Percentiles rank a stretch among this genome's conserved stretches.
Evolutionary conservation across 163 green algal genomes (phyloP).

Genomic region (Volvox carteri): DNA sequence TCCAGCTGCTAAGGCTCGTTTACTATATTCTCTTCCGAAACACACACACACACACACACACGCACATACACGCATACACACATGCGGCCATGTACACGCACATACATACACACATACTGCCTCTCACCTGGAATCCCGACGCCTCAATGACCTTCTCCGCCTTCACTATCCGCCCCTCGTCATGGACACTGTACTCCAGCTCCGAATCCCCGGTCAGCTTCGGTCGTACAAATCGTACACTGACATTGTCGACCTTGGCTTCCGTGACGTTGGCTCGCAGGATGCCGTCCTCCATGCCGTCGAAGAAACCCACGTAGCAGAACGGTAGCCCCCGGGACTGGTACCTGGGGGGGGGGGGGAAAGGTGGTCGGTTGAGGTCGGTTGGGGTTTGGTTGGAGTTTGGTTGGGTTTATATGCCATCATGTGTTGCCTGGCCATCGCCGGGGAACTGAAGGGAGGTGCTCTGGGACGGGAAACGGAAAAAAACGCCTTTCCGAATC

Average conservation of each 20-base stretch:
- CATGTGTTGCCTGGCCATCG: too few species aligned
- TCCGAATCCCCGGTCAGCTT: constrained; percentile 58
- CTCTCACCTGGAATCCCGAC: constrained; percentile 71
- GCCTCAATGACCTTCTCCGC: constrained; percentile 73
- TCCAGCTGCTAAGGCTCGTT: too few species aligned
- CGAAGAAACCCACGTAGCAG: constrained; percentile 91
- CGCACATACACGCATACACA: too few species aligned
- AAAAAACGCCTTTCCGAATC: too few species aligned
- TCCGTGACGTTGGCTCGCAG: constrained; percentile 82
- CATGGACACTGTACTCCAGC: constrained; percentile 66
- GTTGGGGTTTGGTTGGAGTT: too few species aligned
- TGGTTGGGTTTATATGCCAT: too few species aligned
- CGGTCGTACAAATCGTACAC: constrained; percentile 69
- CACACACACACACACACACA: too few species aligned
- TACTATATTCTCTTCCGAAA: too few species aligned
- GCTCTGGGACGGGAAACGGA: too few species aligned
- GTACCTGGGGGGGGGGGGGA: constrained; percentile 81
- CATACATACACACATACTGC: too few species aligned
- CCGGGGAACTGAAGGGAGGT: too few species aligned
- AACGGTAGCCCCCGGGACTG: constrained; percentile 87
- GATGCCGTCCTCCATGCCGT: constrained; percentile 91
- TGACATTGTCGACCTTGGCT: constrained; percentile 71
- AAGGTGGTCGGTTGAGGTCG: neutral
- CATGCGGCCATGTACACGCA: too few species aligned
- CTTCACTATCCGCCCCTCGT: constrained; percentile 76